A percentile compares a stretch with the other conserved stretches of the same genome.
Evolutionary conservation across 2,329 filamentous ascomycete species (phyloP).

Genomic region (Fusarium nematophilum): DNA sequence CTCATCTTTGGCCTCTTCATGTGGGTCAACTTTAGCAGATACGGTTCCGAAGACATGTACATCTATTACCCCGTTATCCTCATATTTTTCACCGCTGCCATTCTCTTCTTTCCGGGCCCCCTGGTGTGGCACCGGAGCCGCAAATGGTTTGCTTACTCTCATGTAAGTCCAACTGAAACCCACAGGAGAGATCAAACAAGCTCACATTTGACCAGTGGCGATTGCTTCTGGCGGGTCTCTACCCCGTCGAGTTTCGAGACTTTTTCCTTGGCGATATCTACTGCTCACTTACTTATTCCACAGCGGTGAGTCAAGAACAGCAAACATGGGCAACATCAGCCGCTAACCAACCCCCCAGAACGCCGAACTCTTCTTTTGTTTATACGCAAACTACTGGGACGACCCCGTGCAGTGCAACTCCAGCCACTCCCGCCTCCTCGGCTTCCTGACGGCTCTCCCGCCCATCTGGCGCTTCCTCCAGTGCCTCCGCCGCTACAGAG

Average conservation of each 20-base stretch:
- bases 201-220: constrained; percentile 72
- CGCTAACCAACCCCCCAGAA: constrained; percentile 66
- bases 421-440: constrained; percentile 81
- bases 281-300: constrained; percentile 91
- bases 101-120: constrained; percentile 81
- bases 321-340: background rate
- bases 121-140: constrained; percentile 81
- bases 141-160: constrained; percentile 89
- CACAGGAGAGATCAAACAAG: constrained; percentile 9
- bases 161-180: constrained; percentile 66
- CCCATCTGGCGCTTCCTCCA: constrained; percentile 92
- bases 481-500: constrained; percentile 87
- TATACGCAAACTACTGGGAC: constrained; percentile 84
- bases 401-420: constrained; percentile 85
- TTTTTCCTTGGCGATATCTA: constrained; percentile 99
- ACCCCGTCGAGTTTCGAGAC: constrained; percentile 95
- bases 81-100: constrained; percentile 72
- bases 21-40: constrained; percentile 87
- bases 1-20: constrained; percentile 82
- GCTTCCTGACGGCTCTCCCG: constrained; percentile 86
- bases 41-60: constrained; percentile 75
- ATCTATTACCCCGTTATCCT: constrained; percentile 89
- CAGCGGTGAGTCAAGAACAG: constrained; percentile 72
- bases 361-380: constrained; percentile 91
- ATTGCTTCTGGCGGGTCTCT: constrained; percentile 84